Base-by-base conservation (phyloP, 2,329 filamentous ascomycete species). In the Phoma herbarum region DNA sequence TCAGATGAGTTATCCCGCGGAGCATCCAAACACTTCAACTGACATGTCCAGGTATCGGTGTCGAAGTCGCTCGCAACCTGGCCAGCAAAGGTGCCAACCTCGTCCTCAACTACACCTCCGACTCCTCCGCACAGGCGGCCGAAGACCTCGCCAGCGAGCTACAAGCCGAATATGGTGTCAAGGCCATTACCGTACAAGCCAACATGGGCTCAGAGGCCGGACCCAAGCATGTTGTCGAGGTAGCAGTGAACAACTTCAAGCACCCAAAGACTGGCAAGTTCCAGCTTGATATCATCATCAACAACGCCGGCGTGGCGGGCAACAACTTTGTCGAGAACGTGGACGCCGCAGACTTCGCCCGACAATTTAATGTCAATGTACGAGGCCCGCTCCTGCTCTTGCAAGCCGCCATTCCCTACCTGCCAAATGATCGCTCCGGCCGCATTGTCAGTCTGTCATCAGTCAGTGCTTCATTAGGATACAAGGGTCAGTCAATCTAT, bases 221-320 rank as follows among this genome's bases (percentile, higher is more conserved):
- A 1, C 86, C 88, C 2, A 79, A 82, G 6, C 78, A 84, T 41
- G 82, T 92, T 50, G 77, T 93, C 65, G 78, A 80, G 23, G 82
- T 83, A 0, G 83, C 86, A 5, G 83, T 85, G 66, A 81, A 86
- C 63, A 81, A 87, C 70, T 88, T 90, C 77, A 73, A 83, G 9
- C 75, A 77, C 63, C 81, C 84, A 26, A 82, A 83, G 67, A 82
- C 79, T 61, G 76, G 78, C 59, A 80, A 81, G 54, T 86, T 92
- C 73, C 86, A 89, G 69, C 84, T 96, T 70, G 91, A 96, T 78
- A 91, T 96, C 61, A 81, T 96, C 52, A 81, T 96, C 81, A 96
- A 96, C 84, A 96, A 96, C 76, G 92, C 93, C 28, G 93, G 91
- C 25, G 80, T 86, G 2, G 78, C 82, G 11, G 76, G 85, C 37